A percentile compares a stretch with the other conserved stretches of the same genome.
Evolutionary conservation across 2,329 filamentous ascomycete genomes (phyloP).

Genomic region (Colletotrichum sp.): DNA sequence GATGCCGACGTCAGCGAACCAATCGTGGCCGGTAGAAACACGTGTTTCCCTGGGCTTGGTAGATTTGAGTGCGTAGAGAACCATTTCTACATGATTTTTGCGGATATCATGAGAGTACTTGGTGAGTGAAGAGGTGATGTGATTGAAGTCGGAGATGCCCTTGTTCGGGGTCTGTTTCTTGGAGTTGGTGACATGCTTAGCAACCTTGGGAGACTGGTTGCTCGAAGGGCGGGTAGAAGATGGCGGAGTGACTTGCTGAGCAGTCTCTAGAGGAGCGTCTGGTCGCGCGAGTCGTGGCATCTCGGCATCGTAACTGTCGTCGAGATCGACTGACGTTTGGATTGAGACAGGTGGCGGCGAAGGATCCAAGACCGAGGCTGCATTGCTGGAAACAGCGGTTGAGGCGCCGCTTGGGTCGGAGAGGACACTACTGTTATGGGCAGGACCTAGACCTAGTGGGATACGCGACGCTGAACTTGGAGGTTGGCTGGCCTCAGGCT

Average conservation of each 20-base stretch:
- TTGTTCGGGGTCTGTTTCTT: slow-evolving; percentile 35
- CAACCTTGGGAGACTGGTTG: slow-evolving; percentile 31
- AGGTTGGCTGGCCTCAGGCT: background rate
- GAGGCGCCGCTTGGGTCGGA: slow-evolving; percentile 17
- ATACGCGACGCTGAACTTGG: background rate
- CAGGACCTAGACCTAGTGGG: background rate
- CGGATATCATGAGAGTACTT: slow-evolving; percentile 47
- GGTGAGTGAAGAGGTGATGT: slow-evolving; percentile 14
- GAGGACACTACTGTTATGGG: background rate
- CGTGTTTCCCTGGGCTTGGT: slow-evolving; percentile 45
- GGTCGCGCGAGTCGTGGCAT: slow-evolving; percentile 6
- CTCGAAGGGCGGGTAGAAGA: slow-evolving; percentile 15
- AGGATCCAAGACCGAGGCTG: slow-evolving; percentile 15
- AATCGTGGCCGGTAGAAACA: slow-evolving; percentile 47
- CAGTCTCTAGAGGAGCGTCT: background rate
- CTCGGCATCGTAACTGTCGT: slow-evolving; percentile 8
- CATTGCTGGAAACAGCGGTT: slow-evolving; percentile 21
- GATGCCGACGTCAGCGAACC: slow-evolving; percentile 51
- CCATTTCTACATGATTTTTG: slow-evolving; percentile 49
- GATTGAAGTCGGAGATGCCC: slow-evolving; percentile 46
- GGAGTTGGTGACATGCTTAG: slow-evolving; percentile 18
- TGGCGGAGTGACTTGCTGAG: slow-evolving; percentile 18
- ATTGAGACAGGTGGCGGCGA: slow-evolving; percentile 16
- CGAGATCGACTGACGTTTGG: slow-evolving; percentile 17
- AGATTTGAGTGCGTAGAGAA: slow-evolving; percentile 49